These are phyloP conservation scores for Brassica balearica DNA, from an alignment of 441 rosid species.

Conservation along the genomic window DNA sequence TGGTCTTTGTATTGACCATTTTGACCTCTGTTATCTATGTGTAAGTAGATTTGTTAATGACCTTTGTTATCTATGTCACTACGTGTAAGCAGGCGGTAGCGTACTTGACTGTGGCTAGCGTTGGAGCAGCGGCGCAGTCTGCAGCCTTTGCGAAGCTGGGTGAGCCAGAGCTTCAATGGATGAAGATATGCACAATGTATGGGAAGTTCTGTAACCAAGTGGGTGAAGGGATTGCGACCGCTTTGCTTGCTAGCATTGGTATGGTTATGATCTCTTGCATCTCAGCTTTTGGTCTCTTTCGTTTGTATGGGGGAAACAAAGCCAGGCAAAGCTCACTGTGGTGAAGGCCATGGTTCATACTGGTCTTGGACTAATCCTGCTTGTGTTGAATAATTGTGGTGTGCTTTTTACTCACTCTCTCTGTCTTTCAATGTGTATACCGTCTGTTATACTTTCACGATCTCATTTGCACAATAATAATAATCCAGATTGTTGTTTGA, in stretches of 20 bases:
- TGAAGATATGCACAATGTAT: slow-evolving; percentile 81
- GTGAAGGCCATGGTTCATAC: slow-evolving; percentile 37
- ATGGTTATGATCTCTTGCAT: slow-evolving; percentile 66
- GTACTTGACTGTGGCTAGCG: slow-evolving; percentile 66
- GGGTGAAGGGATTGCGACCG: slow-evolving; percentile 74
- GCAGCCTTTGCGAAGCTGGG: slow-evolving; percentile 83
- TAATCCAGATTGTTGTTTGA: slow-evolving; percentile 17
- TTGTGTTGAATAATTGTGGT: background rate
- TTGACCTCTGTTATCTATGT: slow-evolving; percentile 16
- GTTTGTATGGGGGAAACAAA: slow-evolving; percentile 66
- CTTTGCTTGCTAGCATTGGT: slow-evolving; percentile 60
- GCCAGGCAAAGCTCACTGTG: slow-evolving; percentile 43
- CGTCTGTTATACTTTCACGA: background rate
- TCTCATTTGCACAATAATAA: slow-evolving; percentile 18
- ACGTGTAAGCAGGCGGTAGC: slow-evolving; percentile 62
- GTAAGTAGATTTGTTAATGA: slow-evolving; percentile 10
- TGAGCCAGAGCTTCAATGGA: slow-evolving; percentile 85
- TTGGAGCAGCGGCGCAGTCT: slow-evolving; percentile 77
- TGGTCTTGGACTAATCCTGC: slow-evolving; percentile 25
- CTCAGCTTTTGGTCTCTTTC: slow-evolving; percentile 84
- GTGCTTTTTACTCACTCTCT: background rate
- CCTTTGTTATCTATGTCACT: slow-evolving; percentile 3
- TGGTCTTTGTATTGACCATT: background rate
- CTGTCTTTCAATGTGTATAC: slow-evolving; percentile 22
- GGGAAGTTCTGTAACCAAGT: slow-evolving; percentile 86